Percentiles rank a stretch among this genome's conserved stretches.
Evolutionary conservation across 768 basidiomycete genomes (phyloP).

Genomic region (Lanmaoa rubissima): DNA sequence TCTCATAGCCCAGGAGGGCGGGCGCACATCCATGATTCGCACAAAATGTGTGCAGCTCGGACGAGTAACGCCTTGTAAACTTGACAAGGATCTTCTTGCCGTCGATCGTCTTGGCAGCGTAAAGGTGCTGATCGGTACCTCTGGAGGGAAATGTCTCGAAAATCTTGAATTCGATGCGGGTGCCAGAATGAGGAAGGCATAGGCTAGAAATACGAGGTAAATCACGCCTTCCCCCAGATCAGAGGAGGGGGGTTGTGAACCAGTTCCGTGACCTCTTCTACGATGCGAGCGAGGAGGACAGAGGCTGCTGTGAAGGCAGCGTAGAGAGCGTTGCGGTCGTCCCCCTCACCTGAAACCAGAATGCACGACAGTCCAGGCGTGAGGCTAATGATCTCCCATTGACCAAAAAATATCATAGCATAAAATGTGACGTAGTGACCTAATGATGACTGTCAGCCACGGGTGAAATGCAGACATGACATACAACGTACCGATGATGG

Average conservation of each 20-base stretch:
- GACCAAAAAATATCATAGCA: neutral
- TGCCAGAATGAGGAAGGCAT: neutral
- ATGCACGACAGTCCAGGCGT: neutral
- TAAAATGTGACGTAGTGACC: neutral
- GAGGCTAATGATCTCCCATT: neutral
- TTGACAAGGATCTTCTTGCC: neutral
- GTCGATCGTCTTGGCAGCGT: neutral
- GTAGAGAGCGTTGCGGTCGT: neutral
- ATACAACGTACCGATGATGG: no score
- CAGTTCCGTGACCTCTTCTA: neutral
- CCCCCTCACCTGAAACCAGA: neutral
- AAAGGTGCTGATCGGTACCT: no score
- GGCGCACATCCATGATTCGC: no score
- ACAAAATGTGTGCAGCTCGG: no score
- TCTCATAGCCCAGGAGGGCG: no score
- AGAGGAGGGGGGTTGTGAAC: neutral
- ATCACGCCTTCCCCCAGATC: neutral
- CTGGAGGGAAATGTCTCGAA: neutral
- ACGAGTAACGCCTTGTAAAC: no score
- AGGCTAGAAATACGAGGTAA: neutral
- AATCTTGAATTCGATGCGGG: neutral
- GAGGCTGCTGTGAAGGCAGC: neutral
- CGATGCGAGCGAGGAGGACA: neutral
- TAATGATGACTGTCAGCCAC: neutral
- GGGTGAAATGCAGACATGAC: no score